Percentiles rank a stretch among this genome's conserved stretches.
These are phyloP conservation scores for Pichia sp. DNA, from an alignment of 1,139 yeast species.

Conservation along the genomic window DNA sequence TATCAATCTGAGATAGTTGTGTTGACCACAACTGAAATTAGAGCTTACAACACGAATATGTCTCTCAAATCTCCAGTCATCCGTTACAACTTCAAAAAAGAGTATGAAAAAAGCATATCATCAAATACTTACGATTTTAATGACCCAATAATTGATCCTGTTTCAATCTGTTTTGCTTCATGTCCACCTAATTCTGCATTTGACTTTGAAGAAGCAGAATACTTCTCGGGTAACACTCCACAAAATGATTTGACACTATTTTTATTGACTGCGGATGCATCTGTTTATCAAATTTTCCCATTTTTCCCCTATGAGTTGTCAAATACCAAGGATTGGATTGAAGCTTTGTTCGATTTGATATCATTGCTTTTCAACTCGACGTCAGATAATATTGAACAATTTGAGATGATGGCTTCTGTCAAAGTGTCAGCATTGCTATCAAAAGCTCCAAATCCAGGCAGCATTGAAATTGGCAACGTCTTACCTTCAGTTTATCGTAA, in stretches of 20 bases:
- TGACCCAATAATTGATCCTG: conserved; percentile 31
- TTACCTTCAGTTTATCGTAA: conserved; percentile 20
- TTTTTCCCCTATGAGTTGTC: conserved; percentile 44
- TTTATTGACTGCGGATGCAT: conserved; percentile 49
- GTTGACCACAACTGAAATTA: conserved; percentile 22
- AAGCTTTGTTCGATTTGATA: conserved; percentile 41
- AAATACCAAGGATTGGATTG: conserved; percentile 35
- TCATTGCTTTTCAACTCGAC: conserved; percentile 26
- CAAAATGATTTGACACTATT: conserved; percentile 40
- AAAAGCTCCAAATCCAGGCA: conserved; percentile 13
- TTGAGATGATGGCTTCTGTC: conserved; percentile 20
- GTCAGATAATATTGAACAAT: conserved; percentile 10
- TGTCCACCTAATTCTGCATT: conserved; percentile 11
- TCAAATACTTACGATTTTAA: conserved; percentile 10
- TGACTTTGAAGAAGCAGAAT: background rate
- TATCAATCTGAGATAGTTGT: conserved; percentile 28
- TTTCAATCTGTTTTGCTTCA: conserved; percentile 48
- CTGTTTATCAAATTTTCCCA: conserved; percentile 52
- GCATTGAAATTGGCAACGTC: conserved; percentile 5
- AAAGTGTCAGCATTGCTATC: conserved; percentile 25
- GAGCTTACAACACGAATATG: conserved; percentile 22
- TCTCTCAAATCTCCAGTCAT: conserved; percentile 22
- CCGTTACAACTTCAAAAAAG: conserved; percentile 18
- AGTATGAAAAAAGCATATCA: conserved; percentile 3
- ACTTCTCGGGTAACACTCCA: conserved; percentile 1